Base-by-base conservation (phyloP, 2,329 filamentous ascomycete genomes). In the Rhinocladiella mackenziei region DNA sequence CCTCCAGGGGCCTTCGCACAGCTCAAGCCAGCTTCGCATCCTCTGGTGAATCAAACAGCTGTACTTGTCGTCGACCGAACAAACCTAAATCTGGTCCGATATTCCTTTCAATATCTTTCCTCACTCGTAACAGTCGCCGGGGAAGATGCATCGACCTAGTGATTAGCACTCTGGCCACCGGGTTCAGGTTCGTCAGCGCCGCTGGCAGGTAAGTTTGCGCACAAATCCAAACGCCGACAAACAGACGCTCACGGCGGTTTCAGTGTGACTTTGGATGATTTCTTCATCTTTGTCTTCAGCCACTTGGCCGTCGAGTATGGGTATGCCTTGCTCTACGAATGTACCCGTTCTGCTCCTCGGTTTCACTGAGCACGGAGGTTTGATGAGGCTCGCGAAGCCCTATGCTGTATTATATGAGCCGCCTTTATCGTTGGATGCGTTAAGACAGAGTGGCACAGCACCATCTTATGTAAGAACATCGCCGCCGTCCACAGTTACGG, bases 281-380 rank as follows among this genome's bases (percentile, higher is more conserved):
- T 36, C 17, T 14, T 18, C 33, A 9, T 25, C 33, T 36, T 36
- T 19, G 23, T 36, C 13, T 22, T 25, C 14, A 18, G 7, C 33
- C 19, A 36, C 20, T 19, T 36, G 33, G 13, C 23, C 5, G 4
- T 36, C 9, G 33, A 36, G 33, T 36, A 36, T 23, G 33, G 17
- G 5, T 36, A 36, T 18, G 17, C 31, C 4, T 17, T 33, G 13
- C 15, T 33, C 14, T 18, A 33, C 31, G n/a, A 7, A 8, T 18
- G n/a, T 5, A 7, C 14, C 14, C 7, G 31, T 15, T 9, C 11
- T 6, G 9, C 14, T 18, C 5, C 31, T 5, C 31, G 15, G 13
- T 4, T 4, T 7, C 5, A 4, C 8, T 33, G 31, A 17, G 5
- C 15, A 8, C 31, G 15, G 6, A 5, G 31, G 14, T 33, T 33